Conservation (phyloP, 768 basidiomycete genomes). For the Mycena polygramma region DNA sequence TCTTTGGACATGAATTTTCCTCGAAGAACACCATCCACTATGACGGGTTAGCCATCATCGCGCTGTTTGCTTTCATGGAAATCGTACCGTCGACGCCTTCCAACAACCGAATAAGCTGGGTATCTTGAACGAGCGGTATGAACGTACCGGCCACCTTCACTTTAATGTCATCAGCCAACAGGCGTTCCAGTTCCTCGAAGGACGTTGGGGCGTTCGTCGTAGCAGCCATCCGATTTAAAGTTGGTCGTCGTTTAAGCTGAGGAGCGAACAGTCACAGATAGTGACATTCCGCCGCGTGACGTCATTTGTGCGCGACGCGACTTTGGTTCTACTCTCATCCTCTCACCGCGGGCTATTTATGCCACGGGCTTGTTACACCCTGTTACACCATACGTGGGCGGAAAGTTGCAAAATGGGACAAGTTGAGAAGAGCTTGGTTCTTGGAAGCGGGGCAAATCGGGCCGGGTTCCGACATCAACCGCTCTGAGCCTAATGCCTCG, state of each 20-base stretch:
- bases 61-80: no score
- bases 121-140: neutral
- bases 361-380: no score
- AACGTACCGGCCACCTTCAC: slow-evolving; percentile 92
- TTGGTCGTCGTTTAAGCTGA: neutral
- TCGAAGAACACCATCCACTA: slow-evolving; percentile 93
- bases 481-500: no score
- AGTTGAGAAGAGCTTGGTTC: no score
- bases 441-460: no score
- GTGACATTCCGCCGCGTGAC: neutral
- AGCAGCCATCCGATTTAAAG: slow-evolving; percentile 22
- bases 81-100: no score
- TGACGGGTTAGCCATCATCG: neutral
- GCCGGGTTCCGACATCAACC: no score
- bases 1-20: slow-evolving; percentile 97
- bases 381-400: no score
- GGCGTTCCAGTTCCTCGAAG: slow-evolving; percentile 66
- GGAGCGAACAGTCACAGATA: slow-evolving; percentile 5
- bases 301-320: neutral
- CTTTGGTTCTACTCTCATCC: no score
- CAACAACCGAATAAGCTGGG: neutral
- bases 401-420: no score
- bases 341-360: no score
- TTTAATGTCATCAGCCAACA: slow-evolving; percentile 78
- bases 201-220: slow-evolving; percentile 56